These are phyloP conservation scores for Mrakia gelida DNA, from an alignment of 768 basidiomycete genomes.

Conservation along the genomic window DNA sequence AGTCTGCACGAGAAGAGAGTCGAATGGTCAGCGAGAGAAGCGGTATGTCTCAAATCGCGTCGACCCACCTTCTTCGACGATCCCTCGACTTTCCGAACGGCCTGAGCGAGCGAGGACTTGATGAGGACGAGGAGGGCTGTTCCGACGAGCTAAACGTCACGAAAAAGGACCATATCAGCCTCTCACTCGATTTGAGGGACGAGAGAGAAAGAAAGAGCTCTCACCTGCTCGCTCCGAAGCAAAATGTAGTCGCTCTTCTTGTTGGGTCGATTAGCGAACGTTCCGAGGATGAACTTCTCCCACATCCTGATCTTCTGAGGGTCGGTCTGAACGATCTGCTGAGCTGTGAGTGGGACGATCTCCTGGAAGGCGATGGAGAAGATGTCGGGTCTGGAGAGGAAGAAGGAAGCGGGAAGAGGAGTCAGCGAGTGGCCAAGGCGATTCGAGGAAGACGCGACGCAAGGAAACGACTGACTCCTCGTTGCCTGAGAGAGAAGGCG, in stretches of 20 bases:
- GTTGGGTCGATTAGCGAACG: constrained; percentile 65
- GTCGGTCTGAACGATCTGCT: constrained; percentile 93
- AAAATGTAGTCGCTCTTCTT: constrained; percentile 73
- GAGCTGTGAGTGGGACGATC: constrained; percentile 94
- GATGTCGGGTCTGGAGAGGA: constrained; percentile 66
- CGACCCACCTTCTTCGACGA: constrained; percentile 78
- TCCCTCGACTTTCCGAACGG: constrained; percentile 88
- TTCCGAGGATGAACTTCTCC: constrained; percentile 76
- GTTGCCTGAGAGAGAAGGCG: neutral
- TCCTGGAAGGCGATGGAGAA: constrained; percentile 92
- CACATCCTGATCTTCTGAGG: constrained; percentile 87
- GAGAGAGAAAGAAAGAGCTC: too few species aligned
- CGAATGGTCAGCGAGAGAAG: neutral
- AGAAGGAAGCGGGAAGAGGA: constrained; percentile 5
- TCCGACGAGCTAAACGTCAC: constrained; percentile 62
- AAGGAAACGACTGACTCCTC: neutral
- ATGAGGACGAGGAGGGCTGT: constrained; percentile 84
- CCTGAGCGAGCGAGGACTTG: constrained; percentile 65
- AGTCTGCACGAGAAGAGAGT: constrained; percentile 41
- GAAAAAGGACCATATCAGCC: too few species aligned
- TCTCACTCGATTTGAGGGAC: too few species aligned
- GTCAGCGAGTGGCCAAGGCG: neutral
- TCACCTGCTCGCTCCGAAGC: constrained; percentile 75
- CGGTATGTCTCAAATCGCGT: neutral
- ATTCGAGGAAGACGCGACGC: neutral